phyloP scores from a whole-genome alignment of 2,329 filamentous ascomycete species.

The Xylariaceae sp. region DNA sequence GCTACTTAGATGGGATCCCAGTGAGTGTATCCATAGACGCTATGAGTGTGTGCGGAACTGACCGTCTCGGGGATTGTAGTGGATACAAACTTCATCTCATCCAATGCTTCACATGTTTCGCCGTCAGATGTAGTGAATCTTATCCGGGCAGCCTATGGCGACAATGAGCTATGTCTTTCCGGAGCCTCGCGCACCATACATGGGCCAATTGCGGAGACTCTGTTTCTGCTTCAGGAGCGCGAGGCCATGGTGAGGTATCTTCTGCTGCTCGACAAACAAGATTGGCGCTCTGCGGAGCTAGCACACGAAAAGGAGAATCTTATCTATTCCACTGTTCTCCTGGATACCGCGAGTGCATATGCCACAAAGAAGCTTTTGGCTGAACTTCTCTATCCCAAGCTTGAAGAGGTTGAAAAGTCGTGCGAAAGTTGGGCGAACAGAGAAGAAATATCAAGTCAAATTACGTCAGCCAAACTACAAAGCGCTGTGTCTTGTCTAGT shows the following conservation, averaged over 20 bases:
- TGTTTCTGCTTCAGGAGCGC: constrained; percentile 36
- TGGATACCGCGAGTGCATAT: constrained; percentile 31
- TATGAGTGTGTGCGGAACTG: constrained; percentile 5
- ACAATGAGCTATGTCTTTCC: constrained; percentile 24
- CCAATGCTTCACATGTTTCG: constrained; percentile 55
- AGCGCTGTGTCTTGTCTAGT: constrained; percentile 44
- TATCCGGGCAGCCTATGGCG: constrained; percentile 61
- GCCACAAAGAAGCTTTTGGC: constrained; percentile 43
- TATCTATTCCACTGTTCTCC: constrained; percentile 13
- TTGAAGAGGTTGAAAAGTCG: constrained; percentile 40
- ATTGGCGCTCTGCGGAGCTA: constrained; percentile 2
- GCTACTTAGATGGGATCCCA: constrained; percentile 72
- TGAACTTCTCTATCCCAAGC: constrained; percentile 46
- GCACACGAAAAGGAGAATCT: constrained; percentile 3
- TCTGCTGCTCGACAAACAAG: constrained; percentile 38
- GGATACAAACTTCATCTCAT: constrained; percentile 60
- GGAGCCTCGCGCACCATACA: constrained; percentile 33
- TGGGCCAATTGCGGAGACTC: constrained; percentile 40
- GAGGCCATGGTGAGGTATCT: constrained; percentile 45
- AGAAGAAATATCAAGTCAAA: constrained; percentile 37
- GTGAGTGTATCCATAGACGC: constrained; percentile 37
- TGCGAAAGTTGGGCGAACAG: constrained; percentile 40
- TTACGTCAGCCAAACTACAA: constrained; percentile 45
- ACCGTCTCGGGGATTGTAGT: constrained; percentile 31
- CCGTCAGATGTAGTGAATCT: constrained; percentile 61